A percentile compares a stretch with the other conserved stretches of the same genome.
Conservation (phyloP, 805 yeast species). For the Kluyveromyces wickerhamii region DNA sequence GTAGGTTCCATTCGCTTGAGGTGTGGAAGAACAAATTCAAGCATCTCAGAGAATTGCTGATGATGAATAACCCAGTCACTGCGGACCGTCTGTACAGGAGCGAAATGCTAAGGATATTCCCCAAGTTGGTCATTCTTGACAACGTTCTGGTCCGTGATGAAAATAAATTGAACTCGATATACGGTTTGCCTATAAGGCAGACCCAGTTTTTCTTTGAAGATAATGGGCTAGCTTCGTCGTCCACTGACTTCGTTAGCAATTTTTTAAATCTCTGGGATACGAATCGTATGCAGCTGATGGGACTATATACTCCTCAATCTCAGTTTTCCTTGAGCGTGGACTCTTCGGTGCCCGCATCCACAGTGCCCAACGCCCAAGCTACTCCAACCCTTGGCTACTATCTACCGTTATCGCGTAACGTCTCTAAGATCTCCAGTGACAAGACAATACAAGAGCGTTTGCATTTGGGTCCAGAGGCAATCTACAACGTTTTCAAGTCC, state of each 20-base stretch:
- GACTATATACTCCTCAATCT: constrained; percentile 73
- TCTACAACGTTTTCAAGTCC: constrained; percentile 50
- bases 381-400: constrained; percentile 56
- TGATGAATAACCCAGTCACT: constrained; percentile 68
- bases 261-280: constrained; percentile 77
- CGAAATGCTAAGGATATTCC: constrained; percentile 67
- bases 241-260: constrained; percentile 71
- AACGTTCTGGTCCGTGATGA: constrained; percentile 75
- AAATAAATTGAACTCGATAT: constrained; percentile 41
- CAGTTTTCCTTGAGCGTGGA: constrained; percentile 79
- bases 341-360: constrained; percentile 51
- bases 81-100: constrained; percentile 40
- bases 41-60: constrained; percentile 64
- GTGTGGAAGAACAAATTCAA: constrained; percentile 72
- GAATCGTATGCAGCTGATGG: constrained; percentile 59
- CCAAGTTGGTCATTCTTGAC: constrained; percentile 71
- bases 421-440: constrained; percentile 49
- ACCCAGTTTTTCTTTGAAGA: constrained; percentile 78
- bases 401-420: constrained; percentile 66
- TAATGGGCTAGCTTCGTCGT: constrained; percentile 55
- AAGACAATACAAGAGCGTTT: constrained; percentile 52
- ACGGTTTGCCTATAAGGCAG: constrained; percentile 45
- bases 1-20: constrained; percentile 53
- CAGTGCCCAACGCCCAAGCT: constrained; percentile 27
- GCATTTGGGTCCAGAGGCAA: constrained; percentile 60